Percentiles rank a stretch among this genome's conserved stretches.
phyloP scores from a whole-genome alignment of 2,329 filamentous ascomycete species.

The Triangularia verruculosa region DNA sequence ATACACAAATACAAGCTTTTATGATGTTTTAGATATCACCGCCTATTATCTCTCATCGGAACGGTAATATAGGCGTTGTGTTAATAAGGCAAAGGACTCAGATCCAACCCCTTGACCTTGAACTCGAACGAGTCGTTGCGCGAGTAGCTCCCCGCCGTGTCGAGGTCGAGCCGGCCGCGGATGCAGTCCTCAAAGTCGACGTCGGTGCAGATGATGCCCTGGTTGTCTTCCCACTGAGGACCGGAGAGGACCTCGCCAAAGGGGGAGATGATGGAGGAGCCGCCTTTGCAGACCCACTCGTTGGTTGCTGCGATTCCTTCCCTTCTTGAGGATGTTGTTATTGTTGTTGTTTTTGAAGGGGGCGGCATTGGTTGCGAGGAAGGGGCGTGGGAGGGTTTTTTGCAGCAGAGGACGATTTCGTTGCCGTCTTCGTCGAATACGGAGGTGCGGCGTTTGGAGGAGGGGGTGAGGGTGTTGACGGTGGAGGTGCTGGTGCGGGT shows the following conservation, averaged over 20 bases:
- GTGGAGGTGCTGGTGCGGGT: constrained; percentile 13
- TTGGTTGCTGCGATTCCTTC: constrained; percentile 27
- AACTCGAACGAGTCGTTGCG: constrained; percentile 62
- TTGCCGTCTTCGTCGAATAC: constrained; percentile 51
- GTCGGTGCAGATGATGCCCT: constrained; percentile 65
- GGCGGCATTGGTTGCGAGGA: neutral
- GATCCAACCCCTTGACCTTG: constrained; percentile 55
- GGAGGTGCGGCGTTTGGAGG: constrained; percentile 28
- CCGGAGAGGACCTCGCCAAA: constrained; percentile 76
- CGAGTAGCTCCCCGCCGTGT: constrained; percentile 83
- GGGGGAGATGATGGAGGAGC: constrained; percentile 78
- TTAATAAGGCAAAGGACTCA: constrained; percentile 55
- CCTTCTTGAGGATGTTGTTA: neutral
- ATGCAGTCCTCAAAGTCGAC: constrained; percentile 88
- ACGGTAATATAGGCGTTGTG: neutral
- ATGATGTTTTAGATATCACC: neutral
- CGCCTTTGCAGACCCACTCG: constrained; percentile 67
- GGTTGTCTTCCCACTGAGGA: constrained; percentile 78
- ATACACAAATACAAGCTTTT: neutral
- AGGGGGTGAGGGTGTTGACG: constrained; percentile 25
- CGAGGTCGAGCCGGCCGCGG: constrained; percentile 75
- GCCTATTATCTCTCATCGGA: too few species aligned
- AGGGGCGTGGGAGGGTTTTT: neutral
- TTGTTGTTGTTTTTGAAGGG: constrained; percentile 10
- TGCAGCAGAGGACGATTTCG: constrained; percentile 40